A percentile compares a stretch with the other conserved stretches of the same genome.
Evolutionary conservation across 108 stramenopile species (phyloP).

Genomic region (Fragilariopsis cylindrus): DNA sequence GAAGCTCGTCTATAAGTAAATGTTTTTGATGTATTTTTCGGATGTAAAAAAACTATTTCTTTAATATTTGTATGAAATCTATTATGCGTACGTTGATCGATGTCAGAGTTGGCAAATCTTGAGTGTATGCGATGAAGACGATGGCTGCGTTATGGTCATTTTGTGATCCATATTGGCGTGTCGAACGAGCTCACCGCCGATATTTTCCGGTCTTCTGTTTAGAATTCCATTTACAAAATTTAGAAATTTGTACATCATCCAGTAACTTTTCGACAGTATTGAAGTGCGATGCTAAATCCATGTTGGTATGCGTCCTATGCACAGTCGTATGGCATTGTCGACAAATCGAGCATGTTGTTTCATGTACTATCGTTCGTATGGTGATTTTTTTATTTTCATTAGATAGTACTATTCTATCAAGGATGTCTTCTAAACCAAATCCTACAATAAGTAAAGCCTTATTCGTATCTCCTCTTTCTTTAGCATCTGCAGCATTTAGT

Average conservation of each 20-base stretch:
- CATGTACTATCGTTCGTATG: conserved; percentile 38
- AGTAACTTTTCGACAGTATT: conserved; percentile 56
- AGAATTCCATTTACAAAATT: conserved; percentile 72
- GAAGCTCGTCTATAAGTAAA: too few relatives aligned
- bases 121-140: too few relatives aligned
- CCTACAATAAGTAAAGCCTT: conserved; percentile 43
- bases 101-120: too few relatives aligned
- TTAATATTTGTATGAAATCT: not conserved
- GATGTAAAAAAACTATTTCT: too few relatives aligned
- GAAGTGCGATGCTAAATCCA: conserved; percentile 61
- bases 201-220: conserved; percentile 67
- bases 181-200: not conserved
- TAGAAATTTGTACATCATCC: conserved; percentile 47
- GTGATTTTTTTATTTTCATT: not conserved
- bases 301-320: conserved; percentile 60
- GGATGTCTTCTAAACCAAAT: conserved; percentile 30
- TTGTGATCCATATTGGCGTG: too few relatives aligned
- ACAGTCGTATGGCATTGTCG: conserved; percentile 66
- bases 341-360: conserved; percentile 60
- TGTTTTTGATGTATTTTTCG: too few relatives aligned
- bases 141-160: too few relatives aligned
- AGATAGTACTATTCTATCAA: conserved; percentile 4
- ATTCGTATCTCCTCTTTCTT: conserved; percentile 20
- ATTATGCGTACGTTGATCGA: not conserved
- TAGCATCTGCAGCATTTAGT: conserved; percentile 48